Percentiles rank a stretch among this genome's conserved stretches.
These are phyloP conservation scores for Termitomyces sp. DNA, from an alignment of 768 basidiomycete genomes.

Conservation along the genomic window DNA sequence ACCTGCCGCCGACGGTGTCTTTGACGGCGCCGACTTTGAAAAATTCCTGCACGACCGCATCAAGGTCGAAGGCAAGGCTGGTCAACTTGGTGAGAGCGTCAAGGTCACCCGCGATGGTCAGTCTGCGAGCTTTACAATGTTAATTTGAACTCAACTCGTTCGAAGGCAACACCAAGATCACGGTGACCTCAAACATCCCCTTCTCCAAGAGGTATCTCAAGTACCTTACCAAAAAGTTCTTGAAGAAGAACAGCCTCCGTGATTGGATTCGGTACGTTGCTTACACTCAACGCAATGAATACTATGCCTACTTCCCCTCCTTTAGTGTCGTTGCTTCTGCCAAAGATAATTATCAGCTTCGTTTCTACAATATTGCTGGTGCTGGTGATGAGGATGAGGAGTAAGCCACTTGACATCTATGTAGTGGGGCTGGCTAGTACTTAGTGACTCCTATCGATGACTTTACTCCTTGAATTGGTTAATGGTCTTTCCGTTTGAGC, in stretches of 20 bases:
- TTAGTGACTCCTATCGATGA: background rate
- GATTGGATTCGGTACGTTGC: slow-evolving; percentile 89
- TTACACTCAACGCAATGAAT: background rate
- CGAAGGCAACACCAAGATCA: slow-evolving; percentile 76
- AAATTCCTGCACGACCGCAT: slow-evolving; percentile 94
- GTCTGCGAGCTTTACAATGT: slow-evolving; percentile 19
- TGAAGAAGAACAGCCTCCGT: slow-evolving; percentile 94
- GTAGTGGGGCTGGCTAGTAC: background rate
- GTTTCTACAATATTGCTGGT: slow-evolving; percentile 86
- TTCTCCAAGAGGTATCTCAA: slow-evolving; percentile 98
- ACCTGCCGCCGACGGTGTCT: slow-evolving; percentile 58
- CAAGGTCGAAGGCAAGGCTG: slow-evolving; percentile 90
- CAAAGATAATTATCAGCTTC: slow-evolving; percentile 92
- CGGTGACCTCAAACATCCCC: slow-evolving; percentile 79
- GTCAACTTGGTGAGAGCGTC: slow-evolving; percentile 87
- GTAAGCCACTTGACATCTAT: background rate
- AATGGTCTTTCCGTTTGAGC: no score
- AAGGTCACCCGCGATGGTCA: slow-evolving; percentile 85
- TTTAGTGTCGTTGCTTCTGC: slow-evolving; percentile 83
- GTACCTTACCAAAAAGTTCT: slow-evolving; percentile 98
- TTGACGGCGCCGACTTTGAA: slow-evolving; percentile 60
- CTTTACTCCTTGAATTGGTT: background rate
- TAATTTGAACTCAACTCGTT: background rate
- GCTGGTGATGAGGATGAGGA: slow-evolving; percentile 29
- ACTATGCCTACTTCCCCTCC: background rate